Evolutionary conservation across 2,329 filamentous ascomycete genomes (phyloP), one percentile per base, ranked within the genome.

Genomic region (Fusarium subtropicale): DNA sequence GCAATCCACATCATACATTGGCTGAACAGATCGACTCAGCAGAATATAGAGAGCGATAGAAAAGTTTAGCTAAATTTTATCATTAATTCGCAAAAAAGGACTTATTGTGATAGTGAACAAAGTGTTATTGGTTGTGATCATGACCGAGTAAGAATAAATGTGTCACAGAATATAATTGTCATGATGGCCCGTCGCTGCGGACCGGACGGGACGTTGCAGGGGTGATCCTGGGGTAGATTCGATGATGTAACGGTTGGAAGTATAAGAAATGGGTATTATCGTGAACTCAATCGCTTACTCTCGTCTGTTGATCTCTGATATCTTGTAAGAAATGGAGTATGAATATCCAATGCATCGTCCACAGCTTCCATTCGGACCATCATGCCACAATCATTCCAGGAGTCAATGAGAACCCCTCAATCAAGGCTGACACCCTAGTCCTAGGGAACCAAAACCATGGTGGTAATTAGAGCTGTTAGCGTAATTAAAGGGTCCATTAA

Each of bases 401-500:
- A 41, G 34, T 20, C 22, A 22, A 46, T 36, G 28, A 13, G 24
- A n/a, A 44, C 56, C 42, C 59, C 67, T 62, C 67, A 56, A 59
- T 68, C 63, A 39, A 65, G 64, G 64, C 67, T 69, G 66, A 56
- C 41, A 58, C 38, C 56, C 62, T 51, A 51, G 46, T 50, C 13
- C 33, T 33, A 64, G n/a, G 46, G 48, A 55, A 31, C 30, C 16
- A 31, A 47, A 52, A 42, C 39, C 26, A 55, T 69, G 58, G 53
- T 42, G 52, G 63, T 63, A 56, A 66, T 66, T 68, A 65, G 53
- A 60, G 38, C 60, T 41, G 22, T 57, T 65, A 65, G 41, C 46
- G 67, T 71, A 65, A 70, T 70, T 70, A 65, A 70, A 71, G 67
- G 67, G 67, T 61, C 58, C 59, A 50, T 39, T 44, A 54, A 58